Conservation (phyloP, 2,329 filamentous ascomycete species). For the Xylariaceae sp. region DNA sequence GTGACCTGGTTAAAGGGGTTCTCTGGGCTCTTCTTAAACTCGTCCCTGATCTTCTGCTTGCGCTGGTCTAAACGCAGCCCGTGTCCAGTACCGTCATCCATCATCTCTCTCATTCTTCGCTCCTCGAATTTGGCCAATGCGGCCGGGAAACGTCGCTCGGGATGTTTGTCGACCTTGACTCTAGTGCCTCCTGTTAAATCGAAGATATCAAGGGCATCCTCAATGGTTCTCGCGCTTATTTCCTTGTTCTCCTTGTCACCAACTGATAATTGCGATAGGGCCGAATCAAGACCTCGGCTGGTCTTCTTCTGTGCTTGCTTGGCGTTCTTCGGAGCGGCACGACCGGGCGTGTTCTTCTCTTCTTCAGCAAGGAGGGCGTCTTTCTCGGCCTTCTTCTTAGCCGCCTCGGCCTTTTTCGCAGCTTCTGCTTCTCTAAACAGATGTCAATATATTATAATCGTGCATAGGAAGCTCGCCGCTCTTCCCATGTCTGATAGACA, state of each 20-base stretch:
- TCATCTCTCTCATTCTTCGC: slow-evolving; percentile 77
- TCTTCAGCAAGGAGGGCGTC: slow-evolving; percentile 81
- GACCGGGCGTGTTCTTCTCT: slow-evolving; percentile 60
- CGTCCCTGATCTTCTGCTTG: slow-evolving; percentile 78
- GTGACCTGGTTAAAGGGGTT: slow-evolving; percentile 89
- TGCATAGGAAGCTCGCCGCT: too few species aligned
- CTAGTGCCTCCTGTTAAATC: slow-evolving; percentile 54
- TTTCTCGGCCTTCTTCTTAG: slow-evolving; percentile 87
- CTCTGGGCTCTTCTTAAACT: slow-evolving; percentile 91
- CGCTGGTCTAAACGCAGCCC: slow-evolving; percentile 80
- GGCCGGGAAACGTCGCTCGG: slow-evolving; percentile 81
- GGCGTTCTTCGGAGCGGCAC: slow-evolving; percentile 60
- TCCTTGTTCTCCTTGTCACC: slow-evolving; percentile 41
- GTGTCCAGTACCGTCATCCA: slow-evolving; percentile 66
- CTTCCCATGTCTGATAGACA: too few species aligned
- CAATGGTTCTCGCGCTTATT: slow-evolving; percentile 82
- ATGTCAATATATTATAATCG: neutral
- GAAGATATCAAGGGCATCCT: slow-evolving; percentile 87
- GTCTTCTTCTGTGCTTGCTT: slow-evolving; percentile 67
- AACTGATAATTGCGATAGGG: slow-evolving; percentile 60
- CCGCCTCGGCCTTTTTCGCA: slow-evolving; percentile 75
- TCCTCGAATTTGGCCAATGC: slow-evolving; percentile 82
- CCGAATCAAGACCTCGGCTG: slow-evolving; percentile 61
- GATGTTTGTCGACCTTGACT: slow-evolving; percentile 79
- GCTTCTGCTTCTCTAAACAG: slow-evolving; percentile 70